Conservation (phyloP, 805 yeast genomes). For the Zygotorulaspora florentina region DNA sequence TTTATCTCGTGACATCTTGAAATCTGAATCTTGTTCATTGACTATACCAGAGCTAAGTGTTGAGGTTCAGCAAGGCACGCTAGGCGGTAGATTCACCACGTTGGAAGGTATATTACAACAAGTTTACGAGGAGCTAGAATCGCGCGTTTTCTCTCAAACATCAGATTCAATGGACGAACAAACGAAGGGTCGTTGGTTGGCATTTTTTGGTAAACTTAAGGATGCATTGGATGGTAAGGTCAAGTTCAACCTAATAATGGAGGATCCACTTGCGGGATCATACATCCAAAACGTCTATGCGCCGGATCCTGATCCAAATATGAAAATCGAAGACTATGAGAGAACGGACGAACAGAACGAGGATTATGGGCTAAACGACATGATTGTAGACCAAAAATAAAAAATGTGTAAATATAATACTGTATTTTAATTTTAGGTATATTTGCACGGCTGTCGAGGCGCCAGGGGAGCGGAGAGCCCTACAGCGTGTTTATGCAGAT, state of each 20-base stretch:
- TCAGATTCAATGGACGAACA: conserved; percentile 87
- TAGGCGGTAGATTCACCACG: conserved; percentile 97
- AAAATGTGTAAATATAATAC: background rate
- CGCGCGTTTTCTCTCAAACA: conserved; percentile 77
- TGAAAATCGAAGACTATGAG: conserved; percentile 85
- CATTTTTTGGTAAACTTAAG: conserved; percentile 68
- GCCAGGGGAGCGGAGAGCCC: too few species aligned
- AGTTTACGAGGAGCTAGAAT: conserved; percentile 82
- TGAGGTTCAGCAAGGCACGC: conserved; percentile 91
- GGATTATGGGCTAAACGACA: conserved; percentile 69
- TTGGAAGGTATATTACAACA: conserved; percentile 88
- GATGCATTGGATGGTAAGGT: conserved; percentile 77
- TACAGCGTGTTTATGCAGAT: too few species aligned
- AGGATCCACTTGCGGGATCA: conserved; percentile 92
- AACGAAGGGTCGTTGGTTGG: conserved; percentile 76
- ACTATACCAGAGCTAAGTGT: conserved; percentile 80
- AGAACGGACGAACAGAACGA: conserved; percentile 89
- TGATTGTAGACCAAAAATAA: conserved; percentile 30
- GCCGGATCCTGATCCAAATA: conserved; percentile 96
- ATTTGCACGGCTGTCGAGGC: background rate
- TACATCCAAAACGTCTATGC: conserved; percentile 98
- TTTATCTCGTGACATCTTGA: conserved; percentile 87
- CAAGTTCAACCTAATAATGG: conserved; percentile 81
- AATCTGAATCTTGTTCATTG: conserved; percentile 89
- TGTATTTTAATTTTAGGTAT: background rate